Evolutionary conservation across 805 yeast genomes (phyloP).

Genomic region (Cyberlindnera euphorbiiphila): DNA sequence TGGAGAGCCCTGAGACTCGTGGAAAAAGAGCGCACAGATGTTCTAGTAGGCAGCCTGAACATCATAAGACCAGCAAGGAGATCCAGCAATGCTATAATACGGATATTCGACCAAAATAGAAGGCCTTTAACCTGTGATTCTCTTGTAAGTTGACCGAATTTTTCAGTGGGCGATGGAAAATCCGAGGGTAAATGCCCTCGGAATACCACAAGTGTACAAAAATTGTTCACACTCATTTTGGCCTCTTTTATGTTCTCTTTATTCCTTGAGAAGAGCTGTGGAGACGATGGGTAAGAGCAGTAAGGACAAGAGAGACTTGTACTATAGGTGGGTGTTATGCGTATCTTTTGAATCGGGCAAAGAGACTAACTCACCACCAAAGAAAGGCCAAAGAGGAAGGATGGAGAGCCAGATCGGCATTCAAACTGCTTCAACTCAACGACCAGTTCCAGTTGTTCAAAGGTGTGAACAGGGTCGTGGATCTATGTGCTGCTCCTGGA

Average conservation of each 20-base stretch:
- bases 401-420: conserved; percentile 96
- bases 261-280: no score
- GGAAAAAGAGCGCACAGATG: conserved; percentile 10
- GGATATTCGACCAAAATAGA: no score
- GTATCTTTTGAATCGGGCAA: no score
- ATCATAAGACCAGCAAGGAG: no score
- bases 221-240: conserved; percentile 9
- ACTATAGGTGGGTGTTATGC: conserved; percentile 43
- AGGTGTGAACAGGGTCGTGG: conserved; percentile 81
- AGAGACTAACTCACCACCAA: conserved; percentile 7
- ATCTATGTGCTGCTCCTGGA: conserved; percentile 95
- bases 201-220: neutral
- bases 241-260: no score
- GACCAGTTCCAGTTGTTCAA: conserved; percentile 80
- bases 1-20: conserved; percentile 10
- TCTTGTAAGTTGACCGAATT: no score
- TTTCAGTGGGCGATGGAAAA: neutral
- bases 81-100: no score
- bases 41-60: neutral
- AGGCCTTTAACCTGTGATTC: no score
- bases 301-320: conserved; percentile 90
- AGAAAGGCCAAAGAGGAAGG: conserved; percentile 97
- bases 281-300: conserved; percentile 82
- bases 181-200: conserved; percentile 2
- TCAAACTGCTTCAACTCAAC: conserved; percentile 83